Base-by-base conservation (phyloP, 768 basidiomycete genomes). In the Collybia mongolica region DNA sequence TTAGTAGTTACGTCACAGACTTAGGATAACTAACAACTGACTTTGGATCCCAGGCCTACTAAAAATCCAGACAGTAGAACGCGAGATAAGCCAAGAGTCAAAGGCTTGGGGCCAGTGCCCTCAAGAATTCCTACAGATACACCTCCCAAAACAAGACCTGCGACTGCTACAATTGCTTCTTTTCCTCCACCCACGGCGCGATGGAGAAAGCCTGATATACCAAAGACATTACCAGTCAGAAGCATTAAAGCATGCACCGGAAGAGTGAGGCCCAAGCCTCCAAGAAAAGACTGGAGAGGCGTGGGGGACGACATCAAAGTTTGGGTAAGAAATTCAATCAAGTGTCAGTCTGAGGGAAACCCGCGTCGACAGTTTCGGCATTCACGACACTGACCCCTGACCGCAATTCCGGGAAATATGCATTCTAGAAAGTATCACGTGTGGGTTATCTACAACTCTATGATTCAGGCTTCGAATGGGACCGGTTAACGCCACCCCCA, bases 131-230 rank as follows among this genome's bases (percentile, higher is more conserved):
- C 76, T 9, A 76, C 65, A 29, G 72, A 46, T 11, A 72, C 54
- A 22, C 83, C 83, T 24, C 80, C 80, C 15, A 75, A 57, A 12
- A 81, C 49, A 39, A 84, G 67, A 15, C 81, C 83, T 23, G 63
- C 54, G 6, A 73, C 72, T 6, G 73, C 74, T 2, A 65, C 63
- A 1, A 69, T 44, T 3, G 72, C 74, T 42, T 81, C 82, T 24
- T 57, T 55, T 51, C 65, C 63, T 15, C 82, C 80, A 22, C 69
- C 68, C 6, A 73, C 61, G 0, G 78, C 72, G 42, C 74, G 70
- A 60, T 84, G 79, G 2, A 85, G 56, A 54, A 84, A 83, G 15
- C 82, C 82, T 20, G 82, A 84, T 46, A 85, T 76, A 1, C 84
- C 84, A 53, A 83, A 80, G 41, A 77, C 73, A 49, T 68, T 71